Conservation (phyloP, 768 basidiomycete species). For the Suillus sp. region DNA sequence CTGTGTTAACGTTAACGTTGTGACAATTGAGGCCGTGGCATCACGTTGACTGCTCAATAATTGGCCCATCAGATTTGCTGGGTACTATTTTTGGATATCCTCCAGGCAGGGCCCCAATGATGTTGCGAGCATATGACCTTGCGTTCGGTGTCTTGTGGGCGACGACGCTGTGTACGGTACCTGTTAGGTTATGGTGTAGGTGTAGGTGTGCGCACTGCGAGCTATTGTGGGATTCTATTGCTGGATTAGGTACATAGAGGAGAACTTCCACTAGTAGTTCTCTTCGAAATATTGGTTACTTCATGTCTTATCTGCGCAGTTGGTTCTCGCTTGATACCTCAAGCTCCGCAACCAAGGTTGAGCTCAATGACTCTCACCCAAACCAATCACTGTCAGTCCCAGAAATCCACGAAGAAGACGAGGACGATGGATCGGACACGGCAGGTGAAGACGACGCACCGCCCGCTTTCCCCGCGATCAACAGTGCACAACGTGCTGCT, state of each 20-base stretch:
- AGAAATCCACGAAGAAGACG: slow-evolving; percentile 31
- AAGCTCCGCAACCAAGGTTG: background rate
- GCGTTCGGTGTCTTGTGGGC: no score
- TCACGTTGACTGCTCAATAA: no score
- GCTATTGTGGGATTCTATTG: background rate
- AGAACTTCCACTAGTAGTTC: background rate
- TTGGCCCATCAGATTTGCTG: no score
- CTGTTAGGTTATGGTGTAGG: no score
- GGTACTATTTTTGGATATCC: no score
- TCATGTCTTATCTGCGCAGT: slow-evolving; percentile 54
- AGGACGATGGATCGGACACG: slow-evolving; percentile 41
- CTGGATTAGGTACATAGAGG: background rate
- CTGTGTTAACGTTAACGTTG: no score
- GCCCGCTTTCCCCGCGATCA: slow-evolving; percentile 72
- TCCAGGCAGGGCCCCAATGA: no score
- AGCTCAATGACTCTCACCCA: slow-evolving; percentile 7
- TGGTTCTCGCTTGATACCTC: slow-evolving; percentile 50
- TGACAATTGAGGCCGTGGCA: no score
- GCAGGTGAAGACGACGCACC: slow-evolving; percentile 57
- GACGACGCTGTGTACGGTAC: no score
- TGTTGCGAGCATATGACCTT: no score
- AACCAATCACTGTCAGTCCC: slow-evolving; percentile 17
- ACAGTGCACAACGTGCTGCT: slow-evolving; percentile 68
- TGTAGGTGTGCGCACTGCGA: no score
- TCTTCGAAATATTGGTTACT: background rate